Percentiles rank a stretch among this genome's conserved stretches.
These are phyloP conservation scores for Plasmodium falciparum DNA, from an alignment of 169 alveolate genomes.

Conservation along the genomic window DNA sequence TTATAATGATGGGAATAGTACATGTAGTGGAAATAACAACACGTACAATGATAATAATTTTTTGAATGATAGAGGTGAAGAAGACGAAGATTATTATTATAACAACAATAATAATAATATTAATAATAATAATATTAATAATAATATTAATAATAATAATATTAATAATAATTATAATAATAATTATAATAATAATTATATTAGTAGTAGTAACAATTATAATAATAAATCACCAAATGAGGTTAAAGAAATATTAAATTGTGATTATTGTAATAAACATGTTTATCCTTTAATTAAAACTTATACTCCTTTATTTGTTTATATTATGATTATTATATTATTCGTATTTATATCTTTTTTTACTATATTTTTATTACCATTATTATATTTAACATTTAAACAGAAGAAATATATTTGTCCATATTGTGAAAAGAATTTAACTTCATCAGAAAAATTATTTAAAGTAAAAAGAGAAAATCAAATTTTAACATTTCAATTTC, in stretches of 20 bases:
- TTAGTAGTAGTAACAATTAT: not conserved
- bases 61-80: conserved; percentile 11
- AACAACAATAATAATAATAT: not conserved
- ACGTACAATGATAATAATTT: conserved; percentile 10
- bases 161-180: not conserved
- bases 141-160: not conserved
- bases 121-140: not conserved
- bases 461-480: conserved; percentile 52
- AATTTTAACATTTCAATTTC: conserved; percentile 53
- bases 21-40: not conserved
- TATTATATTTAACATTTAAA: conserved; percentile 47
- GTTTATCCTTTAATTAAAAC: conserved; percentile 23
- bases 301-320: conserved; percentile 46
- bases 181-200: not conserved
- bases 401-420: conserved; percentile 55
- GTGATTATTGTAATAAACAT: conserved; percentile 43
- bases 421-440: conserved; percentile 14
- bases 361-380: conserved; percentile 51
- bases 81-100: no score
- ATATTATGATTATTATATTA: conserved; percentile 21
- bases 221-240: not conserved
- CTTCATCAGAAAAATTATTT: conserved; percentile 29
- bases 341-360: conserved; percentile 38
- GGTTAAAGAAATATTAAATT: conserved; percentile 43
- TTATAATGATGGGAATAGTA: not conserved